Evolutionary conservation across 1,284 basidiomycete genomes (phyloP).

Genomic region (Dichomitus squalens): DNA sequence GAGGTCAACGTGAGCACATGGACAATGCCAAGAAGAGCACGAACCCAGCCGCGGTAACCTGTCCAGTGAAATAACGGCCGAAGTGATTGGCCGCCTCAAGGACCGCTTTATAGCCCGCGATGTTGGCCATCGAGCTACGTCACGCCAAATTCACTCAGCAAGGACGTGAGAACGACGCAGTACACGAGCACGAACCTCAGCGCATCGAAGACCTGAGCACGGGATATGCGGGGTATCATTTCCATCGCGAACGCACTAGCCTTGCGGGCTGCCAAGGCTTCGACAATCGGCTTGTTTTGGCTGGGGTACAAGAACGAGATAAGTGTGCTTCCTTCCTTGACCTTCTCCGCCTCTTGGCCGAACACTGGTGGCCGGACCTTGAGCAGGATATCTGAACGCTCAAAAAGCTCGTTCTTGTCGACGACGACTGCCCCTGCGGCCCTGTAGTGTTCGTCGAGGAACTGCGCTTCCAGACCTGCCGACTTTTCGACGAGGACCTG

Average conservation of each 20-base stretch:
- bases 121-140: constrained; percentile 85
- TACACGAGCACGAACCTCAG: constrained; percentile 55
- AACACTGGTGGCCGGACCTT: constrained; percentile 78
- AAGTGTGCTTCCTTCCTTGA: constrained; percentile 74
- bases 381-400: constrained; percentile 72
- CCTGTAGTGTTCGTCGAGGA: constrained; percentile 76
- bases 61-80: constrained; percentile 84
- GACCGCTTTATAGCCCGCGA: constrained; percentile 86
- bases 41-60: constrained; percentile 85
- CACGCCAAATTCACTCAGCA: background rate
- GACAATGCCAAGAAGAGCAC: constrained; percentile 28
- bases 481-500: constrained; percentile 72
- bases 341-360: constrained; percentile 57
- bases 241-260: constrained; percentile 82
- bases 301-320: constrained; percentile 85
- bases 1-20: background rate
- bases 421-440: constrained; percentile 79
- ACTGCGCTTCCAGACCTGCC: constrained; percentile 74
- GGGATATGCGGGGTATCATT: constrained; percentile 85
- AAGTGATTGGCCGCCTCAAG: constrained; percentile 87
- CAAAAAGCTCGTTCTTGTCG: constrained; percentile 63
- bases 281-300: constrained; percentile 75
- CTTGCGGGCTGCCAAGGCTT: constrained; percentile 62
- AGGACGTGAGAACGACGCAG: background rate
- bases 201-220: constrained; percentile 85